Evolutionary conservation across 2,329 filamentous ascomycete species (phyloP).

Genomic region (Endoconidiophora laricicola): DNA sequence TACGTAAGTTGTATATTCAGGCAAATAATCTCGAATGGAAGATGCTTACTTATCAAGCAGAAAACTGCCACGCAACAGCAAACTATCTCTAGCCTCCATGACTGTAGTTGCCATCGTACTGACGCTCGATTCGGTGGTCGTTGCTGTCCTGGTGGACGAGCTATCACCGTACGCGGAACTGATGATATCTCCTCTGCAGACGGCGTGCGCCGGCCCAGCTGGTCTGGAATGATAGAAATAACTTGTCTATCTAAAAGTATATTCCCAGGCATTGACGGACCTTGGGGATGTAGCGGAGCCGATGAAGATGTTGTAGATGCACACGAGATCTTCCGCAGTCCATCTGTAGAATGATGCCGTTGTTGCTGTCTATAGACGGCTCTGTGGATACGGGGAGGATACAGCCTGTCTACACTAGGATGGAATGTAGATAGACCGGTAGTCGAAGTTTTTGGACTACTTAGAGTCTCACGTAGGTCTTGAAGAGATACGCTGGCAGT

Average conservation of each 20-base stretch:
- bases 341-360: no score
- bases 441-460: neutral
- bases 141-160: neutral
- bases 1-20: neutral
- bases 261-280: neutral
- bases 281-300: neutral
- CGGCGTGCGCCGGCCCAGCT: conserved; percentile 1
- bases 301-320: neutral
- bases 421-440: neutral
- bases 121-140: neutral
- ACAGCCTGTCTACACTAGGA: neutral
- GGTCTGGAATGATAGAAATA: conserved; percentile 1
- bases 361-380: no score
- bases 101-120: neutral
- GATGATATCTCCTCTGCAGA: neutral
- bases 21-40: no score
- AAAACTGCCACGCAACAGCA: conserved; percentile 2
- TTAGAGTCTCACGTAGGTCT: neutral
- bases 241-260: neutral
- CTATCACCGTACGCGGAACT: conserved; percentile 8
- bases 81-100: conserved; percentile 6
- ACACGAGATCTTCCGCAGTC: no score
- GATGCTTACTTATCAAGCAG: conserved; percentile 5
- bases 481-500: neutral
- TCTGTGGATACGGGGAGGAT: neutral